A percentile compares a stretch with the other conserved stretches of the same genome.
Evolutionary conservation across 2,329 filamentous ascomycete genomes (phyloP).

Genomic region (Penicillium sp.): DNA sequence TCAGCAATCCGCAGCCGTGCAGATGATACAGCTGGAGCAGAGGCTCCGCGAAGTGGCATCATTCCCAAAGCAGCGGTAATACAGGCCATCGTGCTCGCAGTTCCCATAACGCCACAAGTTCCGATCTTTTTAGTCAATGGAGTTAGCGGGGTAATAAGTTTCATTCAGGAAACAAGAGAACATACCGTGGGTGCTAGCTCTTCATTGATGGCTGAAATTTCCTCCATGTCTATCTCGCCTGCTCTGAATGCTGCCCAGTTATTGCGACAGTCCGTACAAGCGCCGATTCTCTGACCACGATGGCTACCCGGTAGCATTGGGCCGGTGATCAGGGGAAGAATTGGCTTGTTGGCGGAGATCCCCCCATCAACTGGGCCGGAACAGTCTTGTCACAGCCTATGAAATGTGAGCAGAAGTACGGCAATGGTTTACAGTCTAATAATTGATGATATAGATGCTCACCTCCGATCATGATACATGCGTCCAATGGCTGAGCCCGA

Average conservation of each 20-base stretch:
- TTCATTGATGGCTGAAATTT: slow-evolving; percentile 68
- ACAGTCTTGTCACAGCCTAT: slow-evolving; percentile 74
- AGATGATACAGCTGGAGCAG: slow-evolving; percentile 55
- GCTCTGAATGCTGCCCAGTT: slow-evolving; percentile 71
- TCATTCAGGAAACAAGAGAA: background rate
- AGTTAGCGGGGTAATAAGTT: background rate
- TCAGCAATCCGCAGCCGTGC: slow-evolving; percentile 54
- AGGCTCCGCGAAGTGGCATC: slow-evolving; percentile 54
- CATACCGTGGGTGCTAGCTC: slow-evolving; percentile 69
- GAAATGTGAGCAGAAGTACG: background rate
- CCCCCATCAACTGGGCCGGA: slow-evolving; percentile 73
- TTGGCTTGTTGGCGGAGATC: slow-evolving; percentile 72
- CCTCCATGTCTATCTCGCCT: slow-evolving; percentile 67
- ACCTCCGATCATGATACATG: slow-evolving; percentile 67
- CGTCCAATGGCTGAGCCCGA: slow-evolving; percentile 67
- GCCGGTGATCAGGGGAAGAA: slow-evolving; percentile 67
- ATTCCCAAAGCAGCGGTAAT: slow-evolving; percentile 53
- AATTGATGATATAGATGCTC: slow-evolving; percentile 12
- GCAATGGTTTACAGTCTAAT: background rate
- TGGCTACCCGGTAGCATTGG: slow-evolving; percentile 75
- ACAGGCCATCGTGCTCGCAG: slow-evolving; percentile 59
- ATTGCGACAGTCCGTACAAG: slow-evolving; percentile 72
- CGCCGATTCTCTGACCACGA: slow-evolving; percentile 63
- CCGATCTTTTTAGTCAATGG: slow-evolving; percentile 39
- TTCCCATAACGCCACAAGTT: slow-evolving; percentile 60